A percentile compares a stretch with the other conserved stretches of the same genome.
phyloP scores from a whole-genome alignment of 345 rosid genomes.

The Balakata baccata region DNA sequence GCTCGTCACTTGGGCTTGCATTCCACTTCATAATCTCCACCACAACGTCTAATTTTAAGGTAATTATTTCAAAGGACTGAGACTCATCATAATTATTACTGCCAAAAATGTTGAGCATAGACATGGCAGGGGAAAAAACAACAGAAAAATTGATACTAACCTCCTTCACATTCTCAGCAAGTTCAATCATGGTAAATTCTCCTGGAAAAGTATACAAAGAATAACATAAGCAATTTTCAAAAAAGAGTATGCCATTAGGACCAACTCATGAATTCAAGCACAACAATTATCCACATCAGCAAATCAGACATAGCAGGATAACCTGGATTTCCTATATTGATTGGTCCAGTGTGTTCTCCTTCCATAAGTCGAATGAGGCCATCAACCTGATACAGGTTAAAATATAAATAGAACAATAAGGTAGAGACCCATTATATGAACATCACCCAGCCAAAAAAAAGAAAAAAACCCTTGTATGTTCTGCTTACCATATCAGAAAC shows the following conservation, averaged over 20 bases:
- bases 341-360: conserved; percentile 91
- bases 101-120: not conserved
- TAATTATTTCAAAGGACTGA: not conserved
- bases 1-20: no score
- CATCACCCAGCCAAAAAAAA: not conserved
- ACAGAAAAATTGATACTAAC: conserved; percentile 33
- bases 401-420: not conserved
- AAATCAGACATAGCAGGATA: not conserved
- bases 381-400: conserved; percentile 50
- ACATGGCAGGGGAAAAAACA: not conserved
- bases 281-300: not conserved
- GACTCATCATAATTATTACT: not conserved
- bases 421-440: not conserved
- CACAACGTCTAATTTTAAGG: not conserved
- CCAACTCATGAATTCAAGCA: not conserved
- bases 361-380: conserved; percentile 97
- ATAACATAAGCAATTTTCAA: not conserved
- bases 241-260: not conserved
- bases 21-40: not conserved
- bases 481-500: conserved; percentile 84
- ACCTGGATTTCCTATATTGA: conserved; percentile 99
- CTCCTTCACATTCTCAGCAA: conserved; percentile 93
- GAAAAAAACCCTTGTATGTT: no score
- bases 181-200: conserved; percentile 86
- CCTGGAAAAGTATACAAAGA: conserved; percentile 37